Evolutionary conservation across 2,329 filamentous ascomycete species (phyloP).

Genomic region (Amylocarpus encephaloides): DNA sequence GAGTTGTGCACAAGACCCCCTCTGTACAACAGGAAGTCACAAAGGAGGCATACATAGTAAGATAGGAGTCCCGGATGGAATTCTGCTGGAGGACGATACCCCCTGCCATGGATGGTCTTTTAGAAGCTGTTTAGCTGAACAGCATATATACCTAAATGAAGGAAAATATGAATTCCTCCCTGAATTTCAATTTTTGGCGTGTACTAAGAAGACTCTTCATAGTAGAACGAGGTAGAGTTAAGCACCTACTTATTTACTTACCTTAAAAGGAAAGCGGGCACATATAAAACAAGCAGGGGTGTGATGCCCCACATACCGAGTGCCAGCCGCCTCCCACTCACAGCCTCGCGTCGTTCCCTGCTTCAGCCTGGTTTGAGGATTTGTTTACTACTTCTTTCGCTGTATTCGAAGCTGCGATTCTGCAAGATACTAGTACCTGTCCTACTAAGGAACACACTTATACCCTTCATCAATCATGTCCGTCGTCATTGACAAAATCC

Average conservation of each 20-base stretch:
- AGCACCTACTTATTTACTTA: too few relatives aligned
- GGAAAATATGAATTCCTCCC: not conserved
- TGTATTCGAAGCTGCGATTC: not conserved
- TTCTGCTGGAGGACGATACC: slow-evolving; percentile 27
- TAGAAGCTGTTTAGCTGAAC: not conserved
- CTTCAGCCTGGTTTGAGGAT: not conserved
- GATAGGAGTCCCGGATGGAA: slow-evolving; percentile 16
- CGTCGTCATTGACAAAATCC: slow-evolving; percentile 60
- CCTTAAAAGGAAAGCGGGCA: too few relatives aligned
- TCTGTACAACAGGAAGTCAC: slow-evolving; percentile 17
- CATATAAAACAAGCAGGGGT: too few relatives aligned
- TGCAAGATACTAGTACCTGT: too few relatives aligned
- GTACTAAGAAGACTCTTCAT: too few relatives aligned
- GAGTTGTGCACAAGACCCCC: slow-evolving; percentile 13
- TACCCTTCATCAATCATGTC: slow-evolving; percentile 32
- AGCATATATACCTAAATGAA: not conserved
- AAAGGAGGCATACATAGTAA: slow-evolving; percentile 7
- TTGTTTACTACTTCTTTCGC: not conserved
- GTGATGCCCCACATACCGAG: too few relatives aligned
- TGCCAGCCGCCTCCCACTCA: not conserved
- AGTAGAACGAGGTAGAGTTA: too few relatives aligned
- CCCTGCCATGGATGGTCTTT: slow-evolving; percentile 10
- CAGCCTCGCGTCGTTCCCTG: not conserved
- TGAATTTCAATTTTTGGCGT: not conserved
- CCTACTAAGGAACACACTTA: too few relatives aligned